These are phyloP conservation scores for Wickerhamiella kazuoi DNA, from an alignment of 805 yeast genomes.

Conservation along the genomic window DNA sequence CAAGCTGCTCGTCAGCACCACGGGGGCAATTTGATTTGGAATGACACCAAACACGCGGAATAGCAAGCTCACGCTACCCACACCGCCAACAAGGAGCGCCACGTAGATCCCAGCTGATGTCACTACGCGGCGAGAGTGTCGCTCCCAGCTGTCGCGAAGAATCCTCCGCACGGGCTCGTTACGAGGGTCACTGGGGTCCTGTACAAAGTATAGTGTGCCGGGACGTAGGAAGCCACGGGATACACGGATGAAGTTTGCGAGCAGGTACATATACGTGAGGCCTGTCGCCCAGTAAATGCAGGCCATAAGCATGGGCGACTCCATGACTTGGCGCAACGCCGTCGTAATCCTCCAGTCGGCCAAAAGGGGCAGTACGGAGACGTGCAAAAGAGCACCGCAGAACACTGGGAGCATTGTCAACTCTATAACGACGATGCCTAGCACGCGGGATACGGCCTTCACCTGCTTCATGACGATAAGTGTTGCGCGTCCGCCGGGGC, in stretches of 20 bases:
- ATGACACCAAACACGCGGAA: conserved; percentile 20
- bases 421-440: conserved; percentile 58
- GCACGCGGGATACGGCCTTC: conserved; percentile 49
- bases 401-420: conserved; percentile 69
- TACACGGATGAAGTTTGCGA: conserved; percentile 79
- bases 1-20: background rate
- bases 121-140: conserved; percentile 57
- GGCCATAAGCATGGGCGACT: conserved; percentile 2
- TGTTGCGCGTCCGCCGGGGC: conserved; percentile 2
- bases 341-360: conserved; percentile 6
- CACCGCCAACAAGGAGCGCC: conserved; percentile 51
- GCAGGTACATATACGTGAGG: conserved; percentile 67
- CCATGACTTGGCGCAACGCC: conserved; percentile 5
- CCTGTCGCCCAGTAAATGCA: conserved; percentile 50
- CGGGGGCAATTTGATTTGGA: background rate
- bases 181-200: conserved; percentile 90
- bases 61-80: conserved; percentile 46
- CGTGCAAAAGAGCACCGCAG: conserved; percentile 65
- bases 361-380: conserved; percentile 46
- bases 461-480: conserved; percentile 12
- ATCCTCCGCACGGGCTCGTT: conserved; percentile 77
- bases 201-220: conserved; percentile 78
- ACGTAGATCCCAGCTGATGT: conserved; percentile 31
- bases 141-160: conserved; percentile 49
- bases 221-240: conserved; percentile 60